Evolutionary conservation across 2,329 filamentous ascomycete species (phyloP), one percentile per base, ranked within the genome.

Genomic region (Colletotrichum echinochloae): DNA sequence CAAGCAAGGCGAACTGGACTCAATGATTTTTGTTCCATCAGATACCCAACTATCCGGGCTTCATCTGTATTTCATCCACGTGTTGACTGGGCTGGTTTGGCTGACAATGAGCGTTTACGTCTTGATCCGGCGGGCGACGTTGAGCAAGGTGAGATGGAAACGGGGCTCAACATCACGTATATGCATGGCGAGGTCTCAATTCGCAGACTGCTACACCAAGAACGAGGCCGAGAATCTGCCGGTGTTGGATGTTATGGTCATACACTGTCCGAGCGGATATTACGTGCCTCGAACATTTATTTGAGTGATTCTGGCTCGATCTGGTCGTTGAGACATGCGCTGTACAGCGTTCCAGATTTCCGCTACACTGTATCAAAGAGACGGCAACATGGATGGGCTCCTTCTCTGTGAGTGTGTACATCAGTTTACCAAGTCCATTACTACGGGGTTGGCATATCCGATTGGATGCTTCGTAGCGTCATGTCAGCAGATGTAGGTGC

Each of bases 61-160:
- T 54, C 5, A 1, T 54, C 5, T 23, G 18, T 12, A 23, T 33
- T 54, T 3, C 20, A n/a, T 54, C 1, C 14, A 35, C 18, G 14
- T 20, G 3, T 3, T 8, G 14, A 14, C n/a, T 30, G 1, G 12
- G 23, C 14, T 54, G 20, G 30, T 33, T 5, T 7, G 11, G 4
- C 11, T 14, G 30, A 8, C 28, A 14, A 26, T 26, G 26, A 51
- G 48, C 48, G 18, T 54, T 60, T 87, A 83, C 75, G 90, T 91
- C 79, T 93, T 92, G 5, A 89, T 92, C n/a, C 86, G 87, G 14
- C 91, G 91, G 0, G 84, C 90, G 0, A 89, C 91, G 77, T 93
- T 93, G 14, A 86, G 88, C 8, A 92, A 85, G 66, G 92, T 89
- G 90, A 91, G 93, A 0, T 88, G 86, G 0, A 92, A 77, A 91